Conservation (phyloP, 2,329 filamentous ascomycete genomes). For the Apiospora pterosperma region DNA sequence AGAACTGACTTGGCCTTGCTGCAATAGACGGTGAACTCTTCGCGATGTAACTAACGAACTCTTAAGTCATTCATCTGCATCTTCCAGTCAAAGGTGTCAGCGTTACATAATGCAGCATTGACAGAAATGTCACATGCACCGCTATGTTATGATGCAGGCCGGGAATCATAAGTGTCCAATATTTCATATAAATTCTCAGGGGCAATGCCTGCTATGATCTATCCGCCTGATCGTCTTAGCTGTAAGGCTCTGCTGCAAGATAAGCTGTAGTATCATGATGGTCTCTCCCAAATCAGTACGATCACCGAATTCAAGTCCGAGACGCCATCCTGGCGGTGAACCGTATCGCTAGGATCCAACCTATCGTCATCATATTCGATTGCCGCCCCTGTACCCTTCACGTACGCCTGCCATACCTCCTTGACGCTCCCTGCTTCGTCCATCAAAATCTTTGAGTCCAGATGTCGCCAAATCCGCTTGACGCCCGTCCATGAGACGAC, state of each 20-base stretch:
- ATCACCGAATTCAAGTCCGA: slow-evolving; percentile 35
- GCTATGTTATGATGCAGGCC: background rate
- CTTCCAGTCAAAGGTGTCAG: background rate
- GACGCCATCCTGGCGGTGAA: slow-evolving; percentile 20
- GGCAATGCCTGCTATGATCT: background rate
- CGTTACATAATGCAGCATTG: background rate
- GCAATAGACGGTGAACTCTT: background rate
- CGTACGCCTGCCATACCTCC: slow-evolving; percentile 45
- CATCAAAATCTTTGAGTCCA: slow-evolving; percentile 32
- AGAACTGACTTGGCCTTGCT: background rate
- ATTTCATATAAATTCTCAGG: background rate
- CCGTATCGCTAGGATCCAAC: slow-evolving; percentile 13
- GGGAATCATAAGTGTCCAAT: background rate
- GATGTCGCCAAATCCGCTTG: slow-evolving; percentile 36
- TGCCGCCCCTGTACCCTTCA: slow-evolving; percentile 26
- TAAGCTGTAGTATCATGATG: slow-evolving; percentile 1
- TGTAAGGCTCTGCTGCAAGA: too few relatives aligned
- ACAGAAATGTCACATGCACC: background rate
- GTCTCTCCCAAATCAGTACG: slow-evolving; percentile 36
- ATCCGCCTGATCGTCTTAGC: background rate
- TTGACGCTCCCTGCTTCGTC: slow-evolving; percentile 23
- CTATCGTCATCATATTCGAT: slow-evolving; percentile 15
- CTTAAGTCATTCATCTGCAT: background rate
- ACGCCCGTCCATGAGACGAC: slow-evolving; percentile 32
- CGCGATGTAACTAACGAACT: background rate